phyloP scores from a whole-genome alignment of 805 yeast species.

The Debaryomyces prosopidis region DNA sequence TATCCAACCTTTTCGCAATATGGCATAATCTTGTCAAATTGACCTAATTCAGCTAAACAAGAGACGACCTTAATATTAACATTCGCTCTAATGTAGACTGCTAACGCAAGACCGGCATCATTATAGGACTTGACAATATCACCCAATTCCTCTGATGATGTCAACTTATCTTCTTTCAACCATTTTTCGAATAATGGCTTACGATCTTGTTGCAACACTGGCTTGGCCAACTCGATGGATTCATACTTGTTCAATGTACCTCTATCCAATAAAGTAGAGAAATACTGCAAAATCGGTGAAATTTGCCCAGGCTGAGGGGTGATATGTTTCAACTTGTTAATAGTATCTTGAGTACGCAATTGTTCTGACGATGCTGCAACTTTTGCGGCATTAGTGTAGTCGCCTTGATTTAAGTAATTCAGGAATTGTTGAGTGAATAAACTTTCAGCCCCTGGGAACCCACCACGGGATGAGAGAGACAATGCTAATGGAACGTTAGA shows the following conservation, averaged over 20 bases:
- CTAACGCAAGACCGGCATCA: conserved; percentile 83
- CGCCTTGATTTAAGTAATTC: conserved; percentile 77
- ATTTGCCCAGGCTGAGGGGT: conserved; percentile 94
- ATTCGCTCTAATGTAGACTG: conserved; percentile 83
- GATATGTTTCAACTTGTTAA: conserved; percentile 84
- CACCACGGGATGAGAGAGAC: conserved; percentile 90
- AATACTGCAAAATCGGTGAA: conserved; percentile 91
- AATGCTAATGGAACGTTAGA: conserved; percentile 86
- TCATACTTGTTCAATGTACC: conserved; percentile 92
- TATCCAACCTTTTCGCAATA: conserved; percentile 87
- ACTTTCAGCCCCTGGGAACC: conserved; percentile 95
- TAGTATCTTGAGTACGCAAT: conserved; percentile 91
- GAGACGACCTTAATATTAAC: conserved; percentile 88
- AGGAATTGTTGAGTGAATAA: conserved; percentile 91
- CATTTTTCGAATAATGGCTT: conserved; percentile 93
- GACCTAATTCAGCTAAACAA: conserved; percentile 91
- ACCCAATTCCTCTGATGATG: conserved; percentile 95
- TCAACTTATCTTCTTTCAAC: conserved; percentile 92
- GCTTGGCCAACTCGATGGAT: conserved; percentile 91
- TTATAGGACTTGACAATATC: conserved; percentile 84
- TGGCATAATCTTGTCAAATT: conserved; percentile 93
- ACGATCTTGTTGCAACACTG: conserved; percentile 93
- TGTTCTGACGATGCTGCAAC: conserved; percentile 94
- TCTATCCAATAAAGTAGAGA: conserved; percentile 86
- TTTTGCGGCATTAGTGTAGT: conserved; percentile 90